Evolutionary conservation across 2,329 filamentous ascomycete species (phyloP).

Genomic region (Penicillium paneum): DNA sequence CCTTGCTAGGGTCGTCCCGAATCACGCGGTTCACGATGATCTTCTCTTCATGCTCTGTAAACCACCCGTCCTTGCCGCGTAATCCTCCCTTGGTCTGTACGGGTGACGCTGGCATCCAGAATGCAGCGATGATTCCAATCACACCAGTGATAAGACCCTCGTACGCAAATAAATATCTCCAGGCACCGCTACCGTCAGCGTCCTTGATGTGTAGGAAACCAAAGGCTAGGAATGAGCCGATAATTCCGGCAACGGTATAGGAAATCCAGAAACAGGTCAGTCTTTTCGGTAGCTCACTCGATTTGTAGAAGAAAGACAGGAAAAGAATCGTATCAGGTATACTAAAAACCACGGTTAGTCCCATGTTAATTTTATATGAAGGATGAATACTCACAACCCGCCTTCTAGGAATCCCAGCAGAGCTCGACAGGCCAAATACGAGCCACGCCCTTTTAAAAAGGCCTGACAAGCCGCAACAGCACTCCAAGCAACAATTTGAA

Average conservation of each 20-base stretch:
- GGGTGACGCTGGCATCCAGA: slow-evolving; percentile 60
- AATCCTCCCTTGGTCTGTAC: slow-evolving; percentile 60
- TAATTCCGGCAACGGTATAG: slow-evolving; percentile 50
- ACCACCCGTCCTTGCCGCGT: slow-evolving; percentile 60
- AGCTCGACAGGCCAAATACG: background rate
- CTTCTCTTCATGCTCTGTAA: slow-evolving; percentile 60
- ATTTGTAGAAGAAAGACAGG: slow-evolving; percentile 69
- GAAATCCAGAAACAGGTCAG: slow-evolving; percentile 68
- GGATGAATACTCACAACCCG: background rate
- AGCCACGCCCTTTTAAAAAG: background rate
- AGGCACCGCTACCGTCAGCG: background rate
- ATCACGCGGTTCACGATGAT: slow-evolving; percentile 63
- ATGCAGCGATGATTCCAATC: slow-evolving; percentile 12
- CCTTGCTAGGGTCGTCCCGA: slow-evolving; percentile 53
- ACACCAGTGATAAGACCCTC: background rate
- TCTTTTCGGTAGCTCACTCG: slow-evolving; percentile 61
- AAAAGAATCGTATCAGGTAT: slow-evolving; percentile 40
- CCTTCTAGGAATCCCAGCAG: background rate
- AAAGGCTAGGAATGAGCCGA: slow-evolving; percentile 37
- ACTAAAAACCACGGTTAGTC: background rate
- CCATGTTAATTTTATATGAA: background rate
- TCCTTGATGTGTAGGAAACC: background rate
- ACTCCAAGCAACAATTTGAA: slow-evolving; percentile 51
- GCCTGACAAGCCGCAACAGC: slow-evolving; percentile 1
- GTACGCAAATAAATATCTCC: slow-evolving; percentile 4